Evolutionary conservation across 768 basidiomycete genomes (phyloP).

Genomic region (Leccinum obscurum): DNA sequence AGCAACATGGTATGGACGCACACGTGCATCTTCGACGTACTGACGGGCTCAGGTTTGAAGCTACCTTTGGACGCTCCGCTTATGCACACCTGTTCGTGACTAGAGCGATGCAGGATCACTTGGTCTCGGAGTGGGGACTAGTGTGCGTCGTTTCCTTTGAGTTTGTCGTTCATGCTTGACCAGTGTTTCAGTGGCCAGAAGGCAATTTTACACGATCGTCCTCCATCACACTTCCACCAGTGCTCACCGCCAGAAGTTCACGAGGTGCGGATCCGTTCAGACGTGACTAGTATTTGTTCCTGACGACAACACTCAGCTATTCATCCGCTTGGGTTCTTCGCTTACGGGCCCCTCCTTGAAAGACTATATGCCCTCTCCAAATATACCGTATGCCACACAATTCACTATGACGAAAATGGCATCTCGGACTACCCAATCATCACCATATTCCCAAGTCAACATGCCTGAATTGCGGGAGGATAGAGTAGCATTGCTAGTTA

Average conservation of each 20-base stretch:
- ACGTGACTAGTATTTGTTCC: background rate
- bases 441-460: slow-evolving; percentile 17
- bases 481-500: slow-evolving; percentile 84
- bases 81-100: slow-evolving; percentile 95
- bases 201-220: slow-evolving; percentile 84
- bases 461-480: slow-evolving; percentile 61
- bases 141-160: slow-evolving; percentile 48
- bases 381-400: slow-evolving; percentile 57
- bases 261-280: slow-evolving; percentile 49
- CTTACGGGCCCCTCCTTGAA: slow-evolving; percentile 38
- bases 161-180: slow-evolving; percentile 6
- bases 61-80: slow-evolving; percentile 73
- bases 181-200: slow-evolving; percentile 64
- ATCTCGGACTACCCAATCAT: slow-evolving; percentile 22
- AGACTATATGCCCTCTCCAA: slow-evolving; percentile 53
- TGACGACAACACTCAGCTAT: slow-evolving; percentile 40
- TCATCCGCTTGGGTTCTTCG: slow-evolving; percentile 45
- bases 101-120: slow-evolving; percentile 72
- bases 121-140: slow-evolving; percentile 74
- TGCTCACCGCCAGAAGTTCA: slow-evolving; percentile 72
- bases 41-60: slow-evolving; percentile 67
- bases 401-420: slow-evolving; percentile 49
- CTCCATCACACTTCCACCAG: slow-evolving; percentile 80
- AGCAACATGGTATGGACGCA: slow-evolving; percentile 61
- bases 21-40: background rate